Conservation (phyloP, 192 early-diverging fungal genomes). For the Coemansia sp. region DNA sequence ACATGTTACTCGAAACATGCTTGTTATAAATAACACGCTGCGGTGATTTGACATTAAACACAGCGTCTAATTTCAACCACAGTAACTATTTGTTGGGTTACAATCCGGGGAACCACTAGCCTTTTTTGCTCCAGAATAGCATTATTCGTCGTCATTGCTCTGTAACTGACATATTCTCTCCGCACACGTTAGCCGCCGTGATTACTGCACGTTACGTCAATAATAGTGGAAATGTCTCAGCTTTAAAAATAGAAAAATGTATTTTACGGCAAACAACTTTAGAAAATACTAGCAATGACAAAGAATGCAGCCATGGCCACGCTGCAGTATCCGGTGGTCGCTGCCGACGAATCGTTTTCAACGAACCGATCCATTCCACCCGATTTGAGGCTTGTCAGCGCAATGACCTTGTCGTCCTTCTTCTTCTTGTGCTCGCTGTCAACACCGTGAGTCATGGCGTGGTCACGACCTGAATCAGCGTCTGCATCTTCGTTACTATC, state of each 20-base stretch:
- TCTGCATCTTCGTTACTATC: not conserved
- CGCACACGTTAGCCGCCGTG: too few species aligned
- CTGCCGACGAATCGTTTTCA: constrained; percentile 6
- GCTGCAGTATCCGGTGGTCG: not conserved
- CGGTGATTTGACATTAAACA: too few species aligned
- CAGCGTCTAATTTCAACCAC: too few species aligned
- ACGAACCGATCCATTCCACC: constrained; percentile 11
- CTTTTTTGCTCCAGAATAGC: too few species aligned
- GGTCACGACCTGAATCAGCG: not conserved
- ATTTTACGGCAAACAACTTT: not conserved
- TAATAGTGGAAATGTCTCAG: not conserved
- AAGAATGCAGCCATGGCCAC: constrained; percentile 7
- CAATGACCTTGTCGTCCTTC: constrained; percentile 5
- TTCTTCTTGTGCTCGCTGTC: constrained; percentile 1
- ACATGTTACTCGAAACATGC: too few species aligned
- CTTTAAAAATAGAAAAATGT: not conserved
- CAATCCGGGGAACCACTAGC: too few species aligned
- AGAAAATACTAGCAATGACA: not conserved
- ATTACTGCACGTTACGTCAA: not conserved
- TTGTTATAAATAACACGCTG: too few species aligned
- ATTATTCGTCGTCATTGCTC: too few species aligned
- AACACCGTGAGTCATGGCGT: not conserved
- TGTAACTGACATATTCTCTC: too few species aligned
- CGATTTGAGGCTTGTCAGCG: constrained; percentile 1
- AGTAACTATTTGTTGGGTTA: too few species aligned